These are phyloP conservation scores for Quercus tomentella DNA, from an alignment of 331 rosid genomes.

Conservation along the genomic window DNA sequence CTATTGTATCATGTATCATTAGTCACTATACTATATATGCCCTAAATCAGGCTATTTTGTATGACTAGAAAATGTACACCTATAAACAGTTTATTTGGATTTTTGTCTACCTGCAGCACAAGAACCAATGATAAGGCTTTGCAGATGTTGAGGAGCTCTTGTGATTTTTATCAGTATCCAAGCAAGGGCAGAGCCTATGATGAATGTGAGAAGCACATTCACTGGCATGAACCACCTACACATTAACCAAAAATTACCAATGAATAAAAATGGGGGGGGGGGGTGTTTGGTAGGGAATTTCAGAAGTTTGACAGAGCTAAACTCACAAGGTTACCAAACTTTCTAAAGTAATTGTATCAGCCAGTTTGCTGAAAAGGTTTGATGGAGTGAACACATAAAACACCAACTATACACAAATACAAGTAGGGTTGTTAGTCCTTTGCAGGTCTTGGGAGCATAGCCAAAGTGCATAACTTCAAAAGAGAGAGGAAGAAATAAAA, in stretches of 20 bases:
- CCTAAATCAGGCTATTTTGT: background rate
- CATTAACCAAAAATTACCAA: background rate
- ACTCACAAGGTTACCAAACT: background rate
- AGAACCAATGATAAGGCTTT: conserved; percentile 43
- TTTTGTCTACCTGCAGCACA: conserved; percentile 31
- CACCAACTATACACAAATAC: background rate
- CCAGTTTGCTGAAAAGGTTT: background rate
- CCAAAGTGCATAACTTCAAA: no score
- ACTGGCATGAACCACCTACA: conserved; percentile 52
- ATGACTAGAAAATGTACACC: background rate
- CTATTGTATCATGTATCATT: no score
- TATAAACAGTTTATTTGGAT: no score
- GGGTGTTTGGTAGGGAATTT: background rate
- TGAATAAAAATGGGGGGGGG: background rate
- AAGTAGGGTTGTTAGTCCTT: background rate
- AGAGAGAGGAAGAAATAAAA: background rate
- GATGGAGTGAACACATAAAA: background rate
- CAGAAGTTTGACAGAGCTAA: background rate
- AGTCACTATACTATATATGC: no score
- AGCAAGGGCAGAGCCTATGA: conserved; percentile 39
- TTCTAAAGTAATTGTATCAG: background rate
- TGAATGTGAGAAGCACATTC: conserved; percentile 36
- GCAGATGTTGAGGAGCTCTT: conserved; percentile 40
- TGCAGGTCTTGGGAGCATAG: no score
- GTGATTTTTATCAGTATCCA: conserved; percentile 30